These are phyloP conservation scores for Starmerella sirachaensis DNA, from an alignment of 805 yeast genomes.

Conservation along the genomic window DNA sequence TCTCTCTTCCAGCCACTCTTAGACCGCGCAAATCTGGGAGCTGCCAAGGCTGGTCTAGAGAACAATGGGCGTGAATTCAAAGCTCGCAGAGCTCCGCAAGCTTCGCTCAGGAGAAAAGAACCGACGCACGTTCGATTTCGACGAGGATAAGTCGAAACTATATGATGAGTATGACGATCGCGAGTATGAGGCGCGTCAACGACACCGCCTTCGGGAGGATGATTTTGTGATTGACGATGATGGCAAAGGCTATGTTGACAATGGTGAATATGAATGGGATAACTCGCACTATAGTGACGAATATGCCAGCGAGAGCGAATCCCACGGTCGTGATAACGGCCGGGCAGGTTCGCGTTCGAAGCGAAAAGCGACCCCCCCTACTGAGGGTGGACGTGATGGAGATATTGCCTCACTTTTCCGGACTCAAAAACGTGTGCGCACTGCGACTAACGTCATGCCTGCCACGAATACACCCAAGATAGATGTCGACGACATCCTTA, in stretches of 20 bases:
- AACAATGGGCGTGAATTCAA: too few relatives aligned
- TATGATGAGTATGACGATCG: constrained; percentile 85
- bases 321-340: constrained; percentile 17
- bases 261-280: constrained; percentile 87
- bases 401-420: constrained; percentile 31
- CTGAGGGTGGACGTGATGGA: too few relatives aligned
- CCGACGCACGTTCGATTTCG: constrained; percentile 35
- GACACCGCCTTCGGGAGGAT: constrained; percentile 71
- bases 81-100: constrained; percentile 18
- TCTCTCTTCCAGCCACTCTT: too few relatives aligned
- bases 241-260: constrained; percentile 88
- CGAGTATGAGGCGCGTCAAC: constrained; percentile 60
- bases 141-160: constrained; percentile 44
- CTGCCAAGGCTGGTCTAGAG: too few relatives aligned
- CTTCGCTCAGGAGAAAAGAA: constrained; percentile 32
- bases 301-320: too few relatives aligned
- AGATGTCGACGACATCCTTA: constrained; percentile 11
- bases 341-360: too few relatives aligned
- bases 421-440: constrained; percentile 9
- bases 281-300: constrained; percentile 31
- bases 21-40: too few relatives aligned
- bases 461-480: background rate
- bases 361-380: too few relatives aligned
- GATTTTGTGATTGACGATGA: constrained; percentile 92
- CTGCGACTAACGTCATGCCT: too few relatives aligned